Evolutionary conservation across 495 filamentous ascomycete species (phyloP).

Genomic region (Aspergillus hancockii): DNA sequence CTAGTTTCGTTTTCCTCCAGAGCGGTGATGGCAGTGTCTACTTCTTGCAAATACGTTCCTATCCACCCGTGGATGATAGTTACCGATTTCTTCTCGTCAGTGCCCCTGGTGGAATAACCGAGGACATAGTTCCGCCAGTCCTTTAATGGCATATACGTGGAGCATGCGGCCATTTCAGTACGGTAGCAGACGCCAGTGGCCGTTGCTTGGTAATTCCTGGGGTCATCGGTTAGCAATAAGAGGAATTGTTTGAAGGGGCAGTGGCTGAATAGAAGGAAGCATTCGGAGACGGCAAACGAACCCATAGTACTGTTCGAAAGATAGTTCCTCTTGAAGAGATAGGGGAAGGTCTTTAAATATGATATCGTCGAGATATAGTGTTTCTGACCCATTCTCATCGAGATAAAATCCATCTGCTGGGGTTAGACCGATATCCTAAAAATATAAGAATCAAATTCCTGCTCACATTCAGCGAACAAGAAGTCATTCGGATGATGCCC

Average conservation of each 20-base stretch:
- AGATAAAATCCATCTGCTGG: constrained; percentile 72
- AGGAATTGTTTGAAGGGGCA: constrained; percentile 11
- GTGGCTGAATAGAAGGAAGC: constrained; percentile 6
- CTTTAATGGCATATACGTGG: constrained; percentile 45
- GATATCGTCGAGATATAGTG: constrained; percentile 66
- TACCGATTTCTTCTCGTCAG: constrained; percentile 35
- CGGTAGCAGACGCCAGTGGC: constrained; percentile 64
- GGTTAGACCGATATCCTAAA: constrained; percentile 3
- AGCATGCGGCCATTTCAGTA: constrained; percentile 68
- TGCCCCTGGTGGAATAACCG: constrained; percentile 36
- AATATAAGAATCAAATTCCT: not conserved
- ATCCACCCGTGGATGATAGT: constrained; percentile 44
- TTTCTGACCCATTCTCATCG: constrained; percentile 66
- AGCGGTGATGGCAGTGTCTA: constrained; percentile 35
- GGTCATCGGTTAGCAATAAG: constrained; percentile 12
- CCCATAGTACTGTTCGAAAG: constrained; percentile 63
- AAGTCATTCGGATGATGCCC: constrained; percentile 81
- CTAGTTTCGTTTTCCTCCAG: constrained; percentile 32
- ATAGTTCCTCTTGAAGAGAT: constrained; percentile 50
- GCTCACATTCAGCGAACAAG: constrained; percentile 71
- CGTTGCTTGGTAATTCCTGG: constrained; percentile 64
- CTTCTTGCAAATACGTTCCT: constrained; percentile 35
- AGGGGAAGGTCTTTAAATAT: constrained; percentile 55
- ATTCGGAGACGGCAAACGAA: constrained; percentile 21
- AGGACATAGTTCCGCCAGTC: constrained; percentile 50